phyloP scores from a whole-genome alignment of 495 filamentous ascomycete species.

The Tuber indicum region DNA sequence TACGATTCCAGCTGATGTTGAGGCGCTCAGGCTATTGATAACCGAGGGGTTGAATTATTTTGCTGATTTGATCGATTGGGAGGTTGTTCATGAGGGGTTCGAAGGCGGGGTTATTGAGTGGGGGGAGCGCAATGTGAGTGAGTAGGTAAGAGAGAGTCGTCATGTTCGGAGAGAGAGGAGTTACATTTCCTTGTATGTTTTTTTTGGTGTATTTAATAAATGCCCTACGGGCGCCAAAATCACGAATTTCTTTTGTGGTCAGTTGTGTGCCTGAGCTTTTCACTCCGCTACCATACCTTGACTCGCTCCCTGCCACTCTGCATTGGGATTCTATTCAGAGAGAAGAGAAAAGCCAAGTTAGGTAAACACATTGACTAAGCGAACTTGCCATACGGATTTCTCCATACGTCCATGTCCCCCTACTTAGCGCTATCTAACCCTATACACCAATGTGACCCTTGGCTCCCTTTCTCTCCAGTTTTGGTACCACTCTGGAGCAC shows the following conservation, averaged over 20 bases:
- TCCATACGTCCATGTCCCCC: background rate
- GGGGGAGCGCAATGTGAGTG: background rate
- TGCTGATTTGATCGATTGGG: background rate
- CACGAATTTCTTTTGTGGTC: background rate
- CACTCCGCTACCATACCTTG: background rate
- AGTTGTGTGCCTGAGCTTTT: background rate
- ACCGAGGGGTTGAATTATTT: background rate
- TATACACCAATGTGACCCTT: no score
- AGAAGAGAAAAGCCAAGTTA: background rate
- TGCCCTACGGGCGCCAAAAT: background rate
- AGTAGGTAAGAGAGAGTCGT: background rate
- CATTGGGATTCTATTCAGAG: background rate
- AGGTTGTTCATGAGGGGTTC: background rate
- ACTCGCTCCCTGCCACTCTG: accelerated
- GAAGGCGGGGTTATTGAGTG: background rate
- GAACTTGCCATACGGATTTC: background rate
- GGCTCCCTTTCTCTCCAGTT: no score
- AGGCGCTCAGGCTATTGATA: background rate
- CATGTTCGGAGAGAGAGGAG: background rate
- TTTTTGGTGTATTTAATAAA: background rate
- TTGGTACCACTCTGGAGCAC: background rate
- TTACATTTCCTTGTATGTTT: background rate
- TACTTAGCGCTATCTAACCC: accelerated
- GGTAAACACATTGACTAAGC: background rate
- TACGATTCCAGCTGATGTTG: background rate